These are phyloP conservation scores for Talaromyces nanjingensis DNA, from an alignment of 495 filamentous ascomycete species.

Conservation along the genomic window DNA sequence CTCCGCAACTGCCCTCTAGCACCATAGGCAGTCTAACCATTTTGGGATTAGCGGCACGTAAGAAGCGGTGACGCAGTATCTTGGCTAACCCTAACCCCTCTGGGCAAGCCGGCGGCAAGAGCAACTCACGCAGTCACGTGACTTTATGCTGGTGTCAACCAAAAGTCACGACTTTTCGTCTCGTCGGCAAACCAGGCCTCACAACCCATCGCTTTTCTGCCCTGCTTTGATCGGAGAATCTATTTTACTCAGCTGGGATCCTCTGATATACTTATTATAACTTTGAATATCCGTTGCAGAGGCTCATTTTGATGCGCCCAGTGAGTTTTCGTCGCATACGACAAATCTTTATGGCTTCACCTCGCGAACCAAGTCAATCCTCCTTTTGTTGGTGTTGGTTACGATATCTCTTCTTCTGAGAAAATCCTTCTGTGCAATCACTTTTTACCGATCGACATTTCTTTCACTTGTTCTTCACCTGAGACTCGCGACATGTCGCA, in stretches of 20 bases:
- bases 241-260: background rate
- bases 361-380: background rate
- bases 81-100: background rate
- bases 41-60: background rate
- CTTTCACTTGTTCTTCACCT: background rate
- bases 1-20: slow-evolving; percentile 5
- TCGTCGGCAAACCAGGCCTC: background rate
- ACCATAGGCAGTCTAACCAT: background rate
- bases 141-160: background rate
- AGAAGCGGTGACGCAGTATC: background rate
- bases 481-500: slow-evolving; percentile 40
- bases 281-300: background rate
- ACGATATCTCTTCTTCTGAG: background rate
- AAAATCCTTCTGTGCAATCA: background rate
- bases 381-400: background rate
- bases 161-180: background rate
- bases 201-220: background rate
- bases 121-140: background rate
- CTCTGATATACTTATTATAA: background rate
- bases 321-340: background rate
- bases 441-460: background rate
- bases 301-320: background rate
- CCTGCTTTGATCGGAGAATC: background rate
- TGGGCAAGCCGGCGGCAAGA: background rate
- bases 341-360: slow-evolving; percentile 1